Evolutionary conservation across 164 flowering plant genomes (phyloP).

Genomic region (Aristolochia californica): DNA sequence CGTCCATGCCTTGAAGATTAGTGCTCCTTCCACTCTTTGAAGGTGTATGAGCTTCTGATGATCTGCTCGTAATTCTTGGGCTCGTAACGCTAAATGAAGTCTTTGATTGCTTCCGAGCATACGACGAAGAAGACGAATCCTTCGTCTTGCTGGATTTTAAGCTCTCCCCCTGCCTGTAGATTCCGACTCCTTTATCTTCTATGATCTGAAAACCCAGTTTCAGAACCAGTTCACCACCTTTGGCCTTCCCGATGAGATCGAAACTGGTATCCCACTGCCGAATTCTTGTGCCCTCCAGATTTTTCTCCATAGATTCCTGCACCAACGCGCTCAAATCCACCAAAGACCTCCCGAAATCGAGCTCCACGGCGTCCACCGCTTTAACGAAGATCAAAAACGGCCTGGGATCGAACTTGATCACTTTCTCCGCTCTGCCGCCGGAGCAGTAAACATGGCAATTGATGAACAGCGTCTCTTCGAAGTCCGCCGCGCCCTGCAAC

Average conservation of each 20-base stretch:
- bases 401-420: conserved; percentile 68
- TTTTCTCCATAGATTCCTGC: conserved; percentile 73
- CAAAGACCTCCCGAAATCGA: conserved; percentile 57
- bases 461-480: conserved; percentile 77
- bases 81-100: conserved; percentile 72
- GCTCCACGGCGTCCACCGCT: conserved; percentile 81
- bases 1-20: conserved; percentile 55
- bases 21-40: conserved; percentile 25
- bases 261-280: conserved; percentile 73
- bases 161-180: conserved; percentile 44
- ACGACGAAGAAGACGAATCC: conserved; percentile 20
- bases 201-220: conserved; percentile 83
- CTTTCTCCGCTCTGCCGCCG: conserved; percentile 18
- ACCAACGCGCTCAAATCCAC: conserved; percentile 72
- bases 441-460: conserved; percentile 65
- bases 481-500: conserved; percentile 80
- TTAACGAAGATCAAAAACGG: conserved; percentile 58
- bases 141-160: conserved; percentile 21
- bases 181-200: conserved; percentile 75
- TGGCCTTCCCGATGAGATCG: conserved; percentile 68
- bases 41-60: conserved; percentile 43
- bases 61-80: too few species aligned
- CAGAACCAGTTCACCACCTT: conserved; percentile 71
- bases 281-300: conserved; percentile 47
- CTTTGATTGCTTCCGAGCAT: conserved; percentile 69